Evolutionary conservation across 2,329 filamentous ascomycete genomes (phyloP), one percentile per base, ranked within the genome.

Genomic region (Xylariaceae sp.): DNA sequence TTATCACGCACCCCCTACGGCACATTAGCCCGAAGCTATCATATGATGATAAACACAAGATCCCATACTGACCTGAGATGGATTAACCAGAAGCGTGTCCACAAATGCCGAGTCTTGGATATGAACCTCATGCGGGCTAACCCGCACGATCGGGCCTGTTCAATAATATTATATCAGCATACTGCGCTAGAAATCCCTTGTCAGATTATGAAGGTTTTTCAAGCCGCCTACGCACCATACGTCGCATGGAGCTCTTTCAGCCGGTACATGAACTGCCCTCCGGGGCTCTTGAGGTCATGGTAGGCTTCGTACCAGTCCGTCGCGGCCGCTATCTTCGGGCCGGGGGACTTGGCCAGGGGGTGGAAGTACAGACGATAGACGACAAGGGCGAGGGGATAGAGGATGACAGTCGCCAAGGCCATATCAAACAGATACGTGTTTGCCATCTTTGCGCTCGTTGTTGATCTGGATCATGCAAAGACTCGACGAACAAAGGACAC

Each of bases 121-220:
- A 26, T 48, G 46, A 34, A 77, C 62, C 49, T 76, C 73, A 23
- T 73, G 65, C 0, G 74, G 73, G 0, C 69, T 69, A 6, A 77
- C 65, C 0, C 74, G 63, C n/a, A 78, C 74, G 2, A 65, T 57
- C 0, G 69, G 63, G 0, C 74, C 74, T 47, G n/a, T n/a, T n/a
- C n/a, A n/a, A n/a, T n/a, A n/a, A n/a, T n/a, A n/a, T n/a, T n/a
- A n/a, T n/a, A n/a, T n/a, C n/a, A n/a, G n/a, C n/a, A n/a, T n/a
- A n/a, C n/a, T n/a, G n/a, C n/a, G n/a, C n/a, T n/a, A n/a, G n/a
- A n/a, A n/a, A n/a, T n/a, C n/a, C n/a, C n/a, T n/a, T n/a, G n/a
- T n/a, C n/a, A n/a, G n/a, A n/a, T n/a, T n/a, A n/a, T n/a, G n/a
- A n/a, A n/a, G n/a, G n/a, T n/a, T n/a, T n/a, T n/a, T n/a, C n/a